phyloP scores from a whole-genome alignment of 75 land plant species.

The Cryptomeria japonica region DNA sequence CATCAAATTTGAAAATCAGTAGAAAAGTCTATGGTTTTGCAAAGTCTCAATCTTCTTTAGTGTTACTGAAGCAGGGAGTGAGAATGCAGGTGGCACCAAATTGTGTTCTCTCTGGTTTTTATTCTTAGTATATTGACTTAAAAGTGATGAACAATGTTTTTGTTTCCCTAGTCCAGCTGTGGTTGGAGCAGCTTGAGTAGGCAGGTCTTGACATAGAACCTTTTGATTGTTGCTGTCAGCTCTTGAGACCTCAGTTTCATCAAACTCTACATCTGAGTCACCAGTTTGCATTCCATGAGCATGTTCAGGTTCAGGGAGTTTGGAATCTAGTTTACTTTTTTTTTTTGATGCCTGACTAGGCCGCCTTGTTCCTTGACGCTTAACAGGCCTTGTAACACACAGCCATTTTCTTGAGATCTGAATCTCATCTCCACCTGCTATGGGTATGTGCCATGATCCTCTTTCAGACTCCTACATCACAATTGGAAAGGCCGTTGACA shows the following conservation, averaged over 20 bases:
- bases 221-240: neutral
- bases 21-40: neutral
- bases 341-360: neutral
- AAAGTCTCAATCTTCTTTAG: neutral
- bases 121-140: neutral
- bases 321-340: neutral
- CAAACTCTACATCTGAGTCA: neutral
- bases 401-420: constrained; percentile 57
- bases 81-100: neutral
- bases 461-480: constrained; percentile 72
- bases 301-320: neutral
- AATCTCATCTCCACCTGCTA: constrained; percentile 54
- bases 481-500: neutral
- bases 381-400: constrained; percentile 45
- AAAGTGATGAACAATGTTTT: neutral
- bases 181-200: neutral
- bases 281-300: neutral
- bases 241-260: neutral
- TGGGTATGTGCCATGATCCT: constrained; percentile 92
- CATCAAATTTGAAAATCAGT: neutral
- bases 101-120: neutral
- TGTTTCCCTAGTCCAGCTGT: neutral
- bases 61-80: neutral
- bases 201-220: neutral
- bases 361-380: neutral